Conservation (phyloP, 1,284 basidiomycete genomes). For the Fomes fomentarius region DNA sequence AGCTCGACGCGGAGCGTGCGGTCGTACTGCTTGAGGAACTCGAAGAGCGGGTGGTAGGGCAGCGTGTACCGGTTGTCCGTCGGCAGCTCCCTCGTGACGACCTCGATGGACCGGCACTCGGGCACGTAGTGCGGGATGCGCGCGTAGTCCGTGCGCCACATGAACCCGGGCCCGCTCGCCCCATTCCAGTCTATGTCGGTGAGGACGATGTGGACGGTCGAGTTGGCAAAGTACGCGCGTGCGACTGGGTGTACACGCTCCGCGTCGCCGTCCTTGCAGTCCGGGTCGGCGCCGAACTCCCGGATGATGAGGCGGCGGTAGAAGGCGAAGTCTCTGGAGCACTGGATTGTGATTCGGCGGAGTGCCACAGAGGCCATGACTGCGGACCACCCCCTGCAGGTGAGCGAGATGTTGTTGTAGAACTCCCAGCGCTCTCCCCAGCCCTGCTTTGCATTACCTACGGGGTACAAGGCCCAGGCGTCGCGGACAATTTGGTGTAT, state of each 20-base stretch:
- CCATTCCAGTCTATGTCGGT: conserved; percentile 7
- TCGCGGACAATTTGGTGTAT: conserved; percentile 13
- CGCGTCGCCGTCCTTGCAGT: neutral
- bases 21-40: conserved; percentile 15
- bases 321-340: conserved; percentile 8
- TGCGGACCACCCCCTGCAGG: conserved; percentile 7
- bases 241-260: conserved; percentile 13
- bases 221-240: conserved; percentile 8
- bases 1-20: conserved; percentile 7
- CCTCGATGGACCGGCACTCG: conserved; percentile 9
- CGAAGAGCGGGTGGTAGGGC: conserved; percentile 18
- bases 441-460: neutral
- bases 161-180: neutral
- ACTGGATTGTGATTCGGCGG: conserved; percentile 12
- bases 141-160: conserved; percentile 16
- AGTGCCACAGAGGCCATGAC: conserved; percentile 13
- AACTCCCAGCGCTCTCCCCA: conserved; percentile 17
- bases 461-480: conserved; percentile 9
- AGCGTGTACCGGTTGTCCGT: conserved; percentile 8
- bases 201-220: conserved; percentile 17
- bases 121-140: conserved; percentile 19
- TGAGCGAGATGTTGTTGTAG: conserved; percentile 8
- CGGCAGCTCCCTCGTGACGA: conserved; percentile 13
- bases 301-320: conserved; percentile 11
- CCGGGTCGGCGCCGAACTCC: conserved; percentile 10